Conservation (phyloP, 2,329 filamentous ascomycete genomes). For the Xylaria sp. region DNA sequence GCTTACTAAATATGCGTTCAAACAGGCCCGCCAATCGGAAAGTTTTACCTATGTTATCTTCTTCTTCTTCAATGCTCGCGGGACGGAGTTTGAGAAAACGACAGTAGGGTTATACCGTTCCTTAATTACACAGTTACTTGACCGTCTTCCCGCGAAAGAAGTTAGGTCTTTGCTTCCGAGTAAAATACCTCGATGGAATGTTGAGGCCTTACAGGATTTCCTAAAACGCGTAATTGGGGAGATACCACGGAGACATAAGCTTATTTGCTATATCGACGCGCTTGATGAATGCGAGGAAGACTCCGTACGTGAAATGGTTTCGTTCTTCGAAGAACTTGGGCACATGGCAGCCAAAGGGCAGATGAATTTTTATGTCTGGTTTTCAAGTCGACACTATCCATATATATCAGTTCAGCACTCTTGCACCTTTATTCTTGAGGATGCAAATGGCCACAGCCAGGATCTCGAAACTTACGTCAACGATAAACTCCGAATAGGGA, state of each 20-base stretch:
- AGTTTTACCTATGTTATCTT: too few relatives aligned
- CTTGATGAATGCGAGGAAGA: conserved; percentile 35
- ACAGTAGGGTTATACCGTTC: conserved; percentile 59
- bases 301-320: conserved; percentile 31
- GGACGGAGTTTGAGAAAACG: conserved; percentile 55
- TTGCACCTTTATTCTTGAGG: background rate
- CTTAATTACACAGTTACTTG: conserved; percentile 55
- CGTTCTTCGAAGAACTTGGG: conserved; percentile 27
- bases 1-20: conserved; percentile 53
- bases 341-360: background rate
- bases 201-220: background rate
- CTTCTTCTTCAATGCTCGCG: conserved; percentile 62
- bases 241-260: background rate
- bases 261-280: conserved; percentile 35
- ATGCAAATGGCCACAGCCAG: background rate
- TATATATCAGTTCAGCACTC: conserved; percentile 38
- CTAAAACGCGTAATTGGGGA: background rate
- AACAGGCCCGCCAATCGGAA: conserved; percentile 17
- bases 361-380: conserved; percentile 28
- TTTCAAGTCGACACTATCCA: conserved; percentile 54
- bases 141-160: background rate
- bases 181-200: background rate
- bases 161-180: background rate
- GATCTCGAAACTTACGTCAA: background rate
- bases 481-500: background rate